Conservation (phyloP, 805 yeast species). For the Helenozyma rhizophorensis region DNA sequence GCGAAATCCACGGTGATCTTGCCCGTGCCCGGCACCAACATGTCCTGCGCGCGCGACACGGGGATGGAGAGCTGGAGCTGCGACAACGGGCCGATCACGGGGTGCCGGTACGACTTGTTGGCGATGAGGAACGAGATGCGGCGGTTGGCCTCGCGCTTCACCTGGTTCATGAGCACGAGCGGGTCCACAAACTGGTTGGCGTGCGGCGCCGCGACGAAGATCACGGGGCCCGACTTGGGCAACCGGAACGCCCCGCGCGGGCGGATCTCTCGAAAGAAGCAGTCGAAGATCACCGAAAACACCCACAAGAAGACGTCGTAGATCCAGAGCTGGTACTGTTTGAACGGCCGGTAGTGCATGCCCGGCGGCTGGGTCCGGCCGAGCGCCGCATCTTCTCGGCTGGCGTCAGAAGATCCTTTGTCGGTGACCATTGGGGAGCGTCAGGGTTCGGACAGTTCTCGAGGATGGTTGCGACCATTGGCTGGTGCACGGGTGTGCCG, state of each 20-base stretch:
- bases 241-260: slow-evolving; percentile 80
- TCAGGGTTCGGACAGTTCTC: too few species aligned
- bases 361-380: too few species aligned
- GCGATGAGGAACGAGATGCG: slow-evolving; percentile 82
- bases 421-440: too few species aligned
- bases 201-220: slow-evolving; percentile 95
- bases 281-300: slow-evolving; percentile 46
- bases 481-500: too few species aligned
- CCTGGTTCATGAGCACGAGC: slow-evolving; percentile 77
- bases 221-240: slow-evolving; percentile 73
- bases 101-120: slow-evolving; percentile 62
- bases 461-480: too few species aligned
- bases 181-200: slow-evolving; percentile 91
- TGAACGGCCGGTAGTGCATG: slow-evolving; percentile 13
- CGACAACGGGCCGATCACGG: slow-evolving; percentile 72
- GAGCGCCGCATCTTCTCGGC: too few species aligned
- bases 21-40: slow-evolving; percentile 64
- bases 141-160: slow-evolving; percentile 59
- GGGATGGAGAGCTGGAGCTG: slow-evolving; percentile 80
- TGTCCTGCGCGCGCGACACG: slow-evolving; percentile 90
- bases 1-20: slow-evolving; percentile 51
- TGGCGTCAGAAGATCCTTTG: too few species aligned
- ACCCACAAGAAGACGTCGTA: slow-evolving; percentile 54
- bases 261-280: slow-evolving; percentile 85
- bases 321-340: slow-evolving; percentile 13